Conservation (phyloP, 495 filamentous ascomycete genomes). For the Apiosordaria backusii region DNA sequence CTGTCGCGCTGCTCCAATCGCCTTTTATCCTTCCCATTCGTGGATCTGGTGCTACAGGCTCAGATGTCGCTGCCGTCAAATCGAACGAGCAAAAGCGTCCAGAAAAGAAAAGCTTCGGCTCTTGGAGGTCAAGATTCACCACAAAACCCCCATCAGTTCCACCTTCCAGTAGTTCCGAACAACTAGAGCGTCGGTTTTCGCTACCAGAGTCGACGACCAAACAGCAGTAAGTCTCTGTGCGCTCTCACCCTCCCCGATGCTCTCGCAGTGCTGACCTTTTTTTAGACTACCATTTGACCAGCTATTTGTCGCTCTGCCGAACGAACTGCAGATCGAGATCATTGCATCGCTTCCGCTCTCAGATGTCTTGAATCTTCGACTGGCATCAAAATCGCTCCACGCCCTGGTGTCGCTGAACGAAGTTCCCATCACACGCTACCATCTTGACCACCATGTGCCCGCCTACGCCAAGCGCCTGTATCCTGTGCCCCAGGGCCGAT, state of each 20-base stretch:
- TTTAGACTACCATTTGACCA: constrained; percentile 43
- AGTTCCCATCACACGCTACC: constrained; percentile 52
- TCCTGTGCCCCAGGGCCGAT: constrained; percentile 40
- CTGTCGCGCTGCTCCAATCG: constrained; percentile 20
- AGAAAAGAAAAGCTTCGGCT: constrained; percentile 34
- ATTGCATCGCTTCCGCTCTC: constrained; percentile 53
- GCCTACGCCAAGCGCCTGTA: constrained; percentile 52
- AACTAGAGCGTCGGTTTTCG: constrained; percentile 21
- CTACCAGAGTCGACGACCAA: constrained; percentile 18
- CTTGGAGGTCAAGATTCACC: constrained; percentile 23
- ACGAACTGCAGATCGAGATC: constrained; percentile 55
- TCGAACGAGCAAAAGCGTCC: constrained; percentile 34
- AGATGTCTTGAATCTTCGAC: constrained; percentile 49
- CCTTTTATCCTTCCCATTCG: constrained; percentile 44
- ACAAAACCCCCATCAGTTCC: constrained; percentile 17
- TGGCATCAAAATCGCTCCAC: constrained; percentile 52
- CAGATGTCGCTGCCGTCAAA: constrained; percentile 23
- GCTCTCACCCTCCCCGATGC: background rate
- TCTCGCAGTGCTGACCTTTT: constrained; percentile 13
- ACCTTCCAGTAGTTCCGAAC: constrained; percentile 12
- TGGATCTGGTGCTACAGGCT: constrained; percentile 28
- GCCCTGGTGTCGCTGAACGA: constrained; percentile 55
- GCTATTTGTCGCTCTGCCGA: constrained; percentile 49
- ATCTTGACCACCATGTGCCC: constrained; percentile 51
- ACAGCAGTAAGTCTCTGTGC: constrained; percentile 21